Base-by-base conservation (phyloP, 169 alveolate species). In the Plasmodium gaboni region DNA sequence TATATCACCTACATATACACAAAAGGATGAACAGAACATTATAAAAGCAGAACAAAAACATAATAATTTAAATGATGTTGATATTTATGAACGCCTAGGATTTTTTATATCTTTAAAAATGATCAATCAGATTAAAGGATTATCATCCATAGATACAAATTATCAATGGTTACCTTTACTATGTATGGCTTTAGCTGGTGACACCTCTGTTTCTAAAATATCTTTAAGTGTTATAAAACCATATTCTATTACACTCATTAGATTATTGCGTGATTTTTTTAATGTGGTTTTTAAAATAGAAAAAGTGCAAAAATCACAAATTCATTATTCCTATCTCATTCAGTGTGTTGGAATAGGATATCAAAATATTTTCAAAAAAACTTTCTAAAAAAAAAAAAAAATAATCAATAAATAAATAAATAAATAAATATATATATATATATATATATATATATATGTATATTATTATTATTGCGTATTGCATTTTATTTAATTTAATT, bases 141-240 rank as follows among this genome's bases (percentile, higher is more conserved):
- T 86, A 15, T 67, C 92, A 38, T 86, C 92, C 1, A 17, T 86
- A 17, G 92, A 86, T 57, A 60, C 92, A 61, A 86, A 60, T 26
- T 86, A 86, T 46, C 92, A 86, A 60, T 86, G 92, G 92, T 55
- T 86, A 19, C 92, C 92, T 24, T n/a, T 86, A 55, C 17, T 86
- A 51, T 86, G 48, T 53, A 86, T 86, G 92, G 87, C 92, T 2
- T 10, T 86, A 55, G 86, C 78, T 46, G 13, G 50, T 24, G 92
- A 86, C 68, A 60, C 73, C 1, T 71, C 92, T 6, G 92, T 86
- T 71, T 86, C 92, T 3, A 86, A 69, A 50, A 86, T 86, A 15
- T 46, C 87, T 7, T 22, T 86, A 50, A 86, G 32, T 19, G 44
- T 61, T 42, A 17, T 86, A 71, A 86, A 64, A 44, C 92, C 92